Evolutionary conservation across 352 stramenopile species (phyloP).

Genomic region (Pythium sp.): DNA sequence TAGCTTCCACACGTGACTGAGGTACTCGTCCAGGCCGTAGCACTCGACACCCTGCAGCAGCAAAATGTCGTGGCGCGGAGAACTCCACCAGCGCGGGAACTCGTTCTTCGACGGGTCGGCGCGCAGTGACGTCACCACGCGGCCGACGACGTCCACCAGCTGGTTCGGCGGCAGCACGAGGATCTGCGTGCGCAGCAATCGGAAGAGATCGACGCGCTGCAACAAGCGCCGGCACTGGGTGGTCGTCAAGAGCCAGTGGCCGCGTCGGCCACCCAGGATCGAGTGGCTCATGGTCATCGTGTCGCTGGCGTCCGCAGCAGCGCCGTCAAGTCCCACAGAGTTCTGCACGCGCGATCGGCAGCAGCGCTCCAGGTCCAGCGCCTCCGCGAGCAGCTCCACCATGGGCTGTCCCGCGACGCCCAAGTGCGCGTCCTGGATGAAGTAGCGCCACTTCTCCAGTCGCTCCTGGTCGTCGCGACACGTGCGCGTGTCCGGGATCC

Average conservation of each 20-base stretch:
- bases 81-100: constrained; percentile 75
- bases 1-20: constrained; percentile 67
- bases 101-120: constrained; percentile 11
- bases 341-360: constrained; percentile 39
- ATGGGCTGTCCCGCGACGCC: constrained; percentile 36
- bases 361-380: constrained; percentile 55
- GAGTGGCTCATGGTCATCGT: constrained; percentile 34
- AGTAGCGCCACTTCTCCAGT: constrained; percentile 81
- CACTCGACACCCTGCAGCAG: constrained; percentile 82
- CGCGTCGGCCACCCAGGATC: constrained; percentile 60
- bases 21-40: constrained; percentile 73
- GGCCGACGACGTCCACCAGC: constrained; percentile 57
- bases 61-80: constrained; percentile 72
- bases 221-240: constrained; percentile 62
- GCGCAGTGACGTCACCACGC: constrained; percentile 39
- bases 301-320: not conserved
- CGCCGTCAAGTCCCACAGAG: not conserved
- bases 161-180: constrained; percentile 58
- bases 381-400: constrained; percentile 49
- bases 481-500: constrained; percentile 67
- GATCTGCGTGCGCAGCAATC: constrained; percentile 64
- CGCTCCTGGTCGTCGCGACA: constrained; percentile 47
- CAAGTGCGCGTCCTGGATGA: constrained; percentile 55
- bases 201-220: constrained; percentile 82
- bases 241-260: constrained; percentile 54